These are phyloP conservation scores for Coffea canephora DNA, from an alignment of 257 asterid species.

Conservation along the genomic window DNA sequence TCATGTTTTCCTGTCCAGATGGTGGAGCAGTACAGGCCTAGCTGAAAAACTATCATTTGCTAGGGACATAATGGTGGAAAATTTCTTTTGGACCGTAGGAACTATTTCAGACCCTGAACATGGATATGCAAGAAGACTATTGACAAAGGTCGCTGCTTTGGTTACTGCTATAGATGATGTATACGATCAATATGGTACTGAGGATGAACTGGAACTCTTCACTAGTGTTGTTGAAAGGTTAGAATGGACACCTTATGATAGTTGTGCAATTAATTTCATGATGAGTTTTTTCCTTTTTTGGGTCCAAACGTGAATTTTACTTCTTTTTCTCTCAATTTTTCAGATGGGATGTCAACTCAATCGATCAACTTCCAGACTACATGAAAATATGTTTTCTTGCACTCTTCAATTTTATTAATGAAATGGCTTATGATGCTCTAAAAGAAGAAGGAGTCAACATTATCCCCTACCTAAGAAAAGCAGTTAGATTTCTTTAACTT, in stretches of 20 bases:
- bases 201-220: constrained; percentile 5
- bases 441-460: constrained; percentile 4
- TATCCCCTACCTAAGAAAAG: constrained; percentile 15
- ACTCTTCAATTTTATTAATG: constrained; percentile 7
- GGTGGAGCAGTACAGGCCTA: constrained; percentile 8
- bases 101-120: neutral
- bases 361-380: constrained; percentile 21
- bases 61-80: constrained; percentile 6
- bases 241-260: neutral
- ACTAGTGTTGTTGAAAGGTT: constrained; percentile 5
- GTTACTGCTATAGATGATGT: constrained; percentile 3
- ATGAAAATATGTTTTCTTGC: constrained; percentile 24
- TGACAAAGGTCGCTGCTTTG: neutral
- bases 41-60: neutral
- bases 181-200: neutral
- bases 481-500: neutral
- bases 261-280: too few species aligned
- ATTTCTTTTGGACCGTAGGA: constrained; percentile 5
- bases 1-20: neutral
- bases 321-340: neutral
- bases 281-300: neutral
- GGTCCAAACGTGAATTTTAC: neutral
- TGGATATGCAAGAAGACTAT: constrained; percentile 5
- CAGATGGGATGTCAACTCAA: constrained; percentile 26
- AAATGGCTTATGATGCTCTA: constrained; percentile 20